phyloP scores from a whole-genome alignment of 1,139 yeast genomes.

The Blastobotrys elegans region DNA sequence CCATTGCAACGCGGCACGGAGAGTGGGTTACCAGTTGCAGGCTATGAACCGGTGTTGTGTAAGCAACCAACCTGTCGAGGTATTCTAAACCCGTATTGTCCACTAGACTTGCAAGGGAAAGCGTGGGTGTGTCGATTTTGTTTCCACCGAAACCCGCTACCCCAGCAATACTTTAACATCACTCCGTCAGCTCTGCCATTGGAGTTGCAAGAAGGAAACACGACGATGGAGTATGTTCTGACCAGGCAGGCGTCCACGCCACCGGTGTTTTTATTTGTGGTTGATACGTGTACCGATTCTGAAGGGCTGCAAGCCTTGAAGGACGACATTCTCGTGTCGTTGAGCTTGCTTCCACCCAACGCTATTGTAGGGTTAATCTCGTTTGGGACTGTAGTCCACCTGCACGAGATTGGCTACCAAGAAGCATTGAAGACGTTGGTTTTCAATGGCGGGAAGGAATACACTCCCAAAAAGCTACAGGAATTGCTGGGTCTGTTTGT shows the following conservation, averaged over 20 bases:
- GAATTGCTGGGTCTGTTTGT: slow-evolving; percentile 50
- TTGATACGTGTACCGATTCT: slow-evolving; percentile 57
- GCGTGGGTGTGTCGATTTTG: slow-evolving; percentile 67
- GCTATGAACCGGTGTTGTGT: slow-evolving; percentile 47
- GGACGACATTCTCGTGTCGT: slow-evolving; percentile 49
- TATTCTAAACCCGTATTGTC: slow-evolving; percentile 55
- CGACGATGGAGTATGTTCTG: slow-evolving; percentile 60
- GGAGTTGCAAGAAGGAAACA: slow-evolving; percentile 38
- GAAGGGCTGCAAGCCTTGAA: slow-evolving; percentile 49
- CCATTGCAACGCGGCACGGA: slow-evolving; percentile 52
- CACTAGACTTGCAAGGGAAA: slow-evolving; percentile 39
- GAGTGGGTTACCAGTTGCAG: slow-evolving; percentile 34
- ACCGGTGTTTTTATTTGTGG: slow-evolving; percentile 55
- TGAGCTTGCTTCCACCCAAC: slow-evolving; percentile 56
- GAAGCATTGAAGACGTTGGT: slow-evolving; percentile 36
- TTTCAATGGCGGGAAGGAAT: slow-evolving; percentile 59
- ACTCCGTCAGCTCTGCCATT: slow-evolving; percentile 27
- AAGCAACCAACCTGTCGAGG: slow-evolving; percentile 48
- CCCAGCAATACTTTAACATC: slow-evolving; percentile 28
- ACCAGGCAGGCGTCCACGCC: slow-evolving; percentile 40
- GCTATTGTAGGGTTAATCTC: slow-evolving; percentile 46
- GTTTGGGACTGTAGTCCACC: slow-evolving; percentile 59
- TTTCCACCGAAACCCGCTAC: slow-evolving; percentile 49
- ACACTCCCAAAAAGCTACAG: slow-evolving; percentile 48
- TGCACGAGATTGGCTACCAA: slow-evolving; percentile 48